Evolutionary conservation across 495 filamentous ascomycete species (phyloP).

Genomic region (Trichoderma erinaceum): DNA sequence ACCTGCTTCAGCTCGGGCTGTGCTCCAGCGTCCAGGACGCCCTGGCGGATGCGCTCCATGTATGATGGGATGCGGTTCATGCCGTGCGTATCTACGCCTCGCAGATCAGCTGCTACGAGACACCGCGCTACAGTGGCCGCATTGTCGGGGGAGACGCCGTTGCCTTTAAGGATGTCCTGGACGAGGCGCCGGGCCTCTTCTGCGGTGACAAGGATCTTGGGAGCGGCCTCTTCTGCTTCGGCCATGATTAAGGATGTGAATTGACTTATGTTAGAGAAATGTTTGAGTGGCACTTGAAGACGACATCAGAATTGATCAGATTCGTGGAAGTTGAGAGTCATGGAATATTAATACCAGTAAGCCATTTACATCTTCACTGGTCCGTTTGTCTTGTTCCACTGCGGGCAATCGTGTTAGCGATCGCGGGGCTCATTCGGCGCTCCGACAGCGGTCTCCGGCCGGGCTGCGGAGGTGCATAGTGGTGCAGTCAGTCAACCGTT

Average conservation of each 20-base stretch:
- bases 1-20: slow-evolving; percentile 50
- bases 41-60: slow-evolving; percentile 59
- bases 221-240: not conserved
- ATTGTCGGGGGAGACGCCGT: slow-evolving; percentile 50
- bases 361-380: not conserved
- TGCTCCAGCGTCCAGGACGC: slow-evolving; percentile 54
- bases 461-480: not conserved
- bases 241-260: not conserved
- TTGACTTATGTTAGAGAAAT: not conserved
- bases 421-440: not conserved
- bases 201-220: slow-evolving; percentile 1
- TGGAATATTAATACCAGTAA: not conserved
- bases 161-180: slow-evolving; percentile 42
- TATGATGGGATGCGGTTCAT: slow-evolving; percentile 72
- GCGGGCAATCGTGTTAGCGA: slow-evolving; percentile 1
- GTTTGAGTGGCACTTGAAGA: not conserved
- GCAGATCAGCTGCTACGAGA: slow-evolving; percentile 66
- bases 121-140: slow-evolving; percentile 55
- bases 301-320: not conserved
- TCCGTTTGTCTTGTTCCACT: not conserved
- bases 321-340: not conserved
- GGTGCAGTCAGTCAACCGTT: not conserved
- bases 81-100: slow-evolving; percentile 74
- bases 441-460: slow-evolving; percentile 6
- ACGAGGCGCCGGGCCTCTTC: not conserved